Conservation (phyloP, 345 rosid genomes). For the Melaleuca alternifolia region DNA sequence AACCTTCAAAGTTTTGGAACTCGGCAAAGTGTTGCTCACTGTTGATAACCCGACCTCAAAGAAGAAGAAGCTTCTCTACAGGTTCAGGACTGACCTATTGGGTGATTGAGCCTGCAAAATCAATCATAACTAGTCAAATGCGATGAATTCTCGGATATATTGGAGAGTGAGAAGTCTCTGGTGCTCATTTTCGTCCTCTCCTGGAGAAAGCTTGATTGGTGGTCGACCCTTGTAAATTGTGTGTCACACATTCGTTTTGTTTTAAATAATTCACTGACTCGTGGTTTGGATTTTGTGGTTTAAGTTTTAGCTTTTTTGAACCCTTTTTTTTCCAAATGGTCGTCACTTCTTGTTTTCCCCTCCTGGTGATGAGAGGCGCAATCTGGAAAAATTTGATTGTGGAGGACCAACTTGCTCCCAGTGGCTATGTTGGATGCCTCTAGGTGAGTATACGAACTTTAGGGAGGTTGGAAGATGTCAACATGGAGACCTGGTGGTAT, state of each 20-base stretch:
- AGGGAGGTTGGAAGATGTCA: not conserved
- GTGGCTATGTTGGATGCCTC: not conserved
- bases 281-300: not conserved
- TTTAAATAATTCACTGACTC: not conserved
- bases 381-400: not conserved
- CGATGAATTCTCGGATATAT: not conserved
- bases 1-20: constrained; percentile 59
- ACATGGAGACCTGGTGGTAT: not conserved
- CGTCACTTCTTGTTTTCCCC: not conserved
- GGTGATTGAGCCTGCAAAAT: constrained; percentile 12
- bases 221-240: constrained; percentile 1
- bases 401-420: not conserved
- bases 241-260: not conserved
- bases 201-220: not conserved
- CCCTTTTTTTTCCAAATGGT: not conserved
- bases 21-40: constrained; percentile 68
- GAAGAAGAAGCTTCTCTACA: constrained; percentile 87
- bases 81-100: constrained; percentile 68
- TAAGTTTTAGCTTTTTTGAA: not conserved
- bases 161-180: not conserved
- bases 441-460: not conserved
- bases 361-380: not conserved
- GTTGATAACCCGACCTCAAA: constrained; percentile 78
- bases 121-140: not conserved
- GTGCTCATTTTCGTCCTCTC: not conserved